Evolutionary conservation across 306 rosid genomes (phyloP), one percentile per base, ranked within the genome.

Genomic region (Clitoria ternatea): DNA sequence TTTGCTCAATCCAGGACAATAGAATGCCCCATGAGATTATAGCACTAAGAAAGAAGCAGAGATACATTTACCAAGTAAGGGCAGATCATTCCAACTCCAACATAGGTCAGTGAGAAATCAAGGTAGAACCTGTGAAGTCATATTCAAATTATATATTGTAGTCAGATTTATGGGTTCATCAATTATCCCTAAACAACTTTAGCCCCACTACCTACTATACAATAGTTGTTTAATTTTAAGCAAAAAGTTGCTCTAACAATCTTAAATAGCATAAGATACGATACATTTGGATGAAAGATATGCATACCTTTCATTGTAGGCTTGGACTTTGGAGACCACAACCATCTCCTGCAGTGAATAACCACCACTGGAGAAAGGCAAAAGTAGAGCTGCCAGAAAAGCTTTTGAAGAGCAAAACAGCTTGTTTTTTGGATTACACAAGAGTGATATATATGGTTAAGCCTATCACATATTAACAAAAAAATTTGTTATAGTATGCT

Each of bases 61-160:
- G 96, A 74, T 40, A 74, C 27, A 49, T 74, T 65, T 29, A 74
- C 67, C 29, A 65, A 39, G 54, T 74, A 59, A 13, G 98, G 83
- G 73, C 98, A 92, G 43, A 92, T 90, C 98, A 92, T 92, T 60
- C 98, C 96, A n/a, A 96, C 96, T 80, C 98, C 98, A n/a, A 92
- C 81, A 26, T 92, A 92, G 7, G 96, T 88, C 89, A 85, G 68
- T 61, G 96, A 88, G 76, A 86, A 92, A 62, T 92, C 92, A 26
- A 90, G 90, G 85, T 88, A 92, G 65, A 92, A 92, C 70, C 96
- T 92, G 89, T 90, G 83, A 52, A 70, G n/a, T n/a, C n/a, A n/a
- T n/a, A 74, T 62, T 45, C 61, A 61, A 73, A 19, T n/a, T n/a
- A n/a, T n/a, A n/a, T n/a, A n/a, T n/a, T n/a, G n/a, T n/a, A n/a